These are phyloP conservation scores for Paradendryphiella salina DNA, from an alignment of 2,329 filamentous ascomycete species.

Conservation along the genomic window DNA sequence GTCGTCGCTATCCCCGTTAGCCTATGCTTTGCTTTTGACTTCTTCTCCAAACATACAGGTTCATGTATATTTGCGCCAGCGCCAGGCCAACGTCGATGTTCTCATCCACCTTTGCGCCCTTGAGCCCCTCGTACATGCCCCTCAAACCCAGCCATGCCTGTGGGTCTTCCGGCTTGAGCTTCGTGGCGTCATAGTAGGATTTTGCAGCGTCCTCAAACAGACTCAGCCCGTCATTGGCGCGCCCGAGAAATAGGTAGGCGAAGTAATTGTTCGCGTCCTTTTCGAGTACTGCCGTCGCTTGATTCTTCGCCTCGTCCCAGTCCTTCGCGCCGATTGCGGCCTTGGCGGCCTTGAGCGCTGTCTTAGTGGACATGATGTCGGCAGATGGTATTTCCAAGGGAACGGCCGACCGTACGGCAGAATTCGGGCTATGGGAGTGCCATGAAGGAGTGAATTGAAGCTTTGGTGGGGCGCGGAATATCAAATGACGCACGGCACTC, in stretches of 20 bases:
- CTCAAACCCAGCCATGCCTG: conserved; percentile 90
- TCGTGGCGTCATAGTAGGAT: conserved; percentile 73
- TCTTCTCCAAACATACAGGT: conserved; percentile 20
- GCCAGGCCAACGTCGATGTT: conserved; percentile 75
- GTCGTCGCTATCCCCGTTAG: conserved; percentile 55
- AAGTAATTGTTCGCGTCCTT: conserved; percentile 80
- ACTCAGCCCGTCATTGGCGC: conserved; percentile 77
- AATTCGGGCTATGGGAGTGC: conserved; percentile 22
- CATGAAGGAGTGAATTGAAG: conserved; percentile 23
- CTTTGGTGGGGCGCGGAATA: conserved; percentile 20
- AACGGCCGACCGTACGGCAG: conserved; percentile 16
- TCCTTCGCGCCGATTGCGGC: conserved; percentile 76
- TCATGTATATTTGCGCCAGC: conserved; percentile 73
- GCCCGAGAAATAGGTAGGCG: conserved; percentile 85
- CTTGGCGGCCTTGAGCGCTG: conserved; percentile 78
- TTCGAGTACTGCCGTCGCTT: conserved; percentile 70
- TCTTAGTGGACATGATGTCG: conserved; percentile 58
- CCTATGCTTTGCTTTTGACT: accelerated
- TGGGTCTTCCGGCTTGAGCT: conserved; percentile 72
- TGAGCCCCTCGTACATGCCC: conserved; percentile 78
- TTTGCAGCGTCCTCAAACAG: conserved; percentile 73
- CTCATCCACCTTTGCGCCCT: conserved; percentile 67
- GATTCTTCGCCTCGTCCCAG: conserved; percentile 72
- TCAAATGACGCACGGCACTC: conserved; percentile 31
- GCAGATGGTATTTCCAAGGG: neutral